These are phyloP conservation scores for Hypoxylon sp. DNA, from an alignment of 2,329 filamentous ascomycete species.

Conservation along the genomic window DNA sequence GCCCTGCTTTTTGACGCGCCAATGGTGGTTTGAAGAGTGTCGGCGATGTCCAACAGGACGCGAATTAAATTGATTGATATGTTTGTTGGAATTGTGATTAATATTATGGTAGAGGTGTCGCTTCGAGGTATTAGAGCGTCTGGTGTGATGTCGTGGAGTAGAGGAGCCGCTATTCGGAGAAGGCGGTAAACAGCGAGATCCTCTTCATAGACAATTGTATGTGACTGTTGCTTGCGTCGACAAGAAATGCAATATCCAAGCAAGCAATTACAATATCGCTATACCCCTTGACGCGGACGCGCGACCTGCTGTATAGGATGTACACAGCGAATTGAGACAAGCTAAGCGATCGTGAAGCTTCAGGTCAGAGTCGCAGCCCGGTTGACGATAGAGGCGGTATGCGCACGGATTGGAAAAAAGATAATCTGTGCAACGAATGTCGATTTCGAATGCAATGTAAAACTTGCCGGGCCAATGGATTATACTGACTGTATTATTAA, in stretches of 20 bases:
- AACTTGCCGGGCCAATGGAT: slow-evolving; percentile 35
- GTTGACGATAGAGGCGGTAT: slow-evolving; percentile 15
- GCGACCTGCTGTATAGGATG: not conserved
- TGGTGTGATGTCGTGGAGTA: not conserved
- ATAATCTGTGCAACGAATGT: slow-evolving; percentile 22
- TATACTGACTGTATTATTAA: slow-evolving; percentile 36
- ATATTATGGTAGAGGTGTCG: not conserved
- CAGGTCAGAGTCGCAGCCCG: slow-evolving; percentile 11
- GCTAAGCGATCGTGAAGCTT: slow-evolving; percentile 23
- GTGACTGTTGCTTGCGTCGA: slow-evolving; percentile 25
- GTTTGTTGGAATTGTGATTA: slow-evolving; percentile 5
- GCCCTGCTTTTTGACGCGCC: slow-evolving; percentile 31
- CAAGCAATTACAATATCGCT: slow-evolving; percentile 19
- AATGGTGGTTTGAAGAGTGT: slow-evolving; percentile 4
- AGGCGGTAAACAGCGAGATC: slow-evolving; percentile 1
- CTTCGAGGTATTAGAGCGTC: slow-evolving; percentile 21
- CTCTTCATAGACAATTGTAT: slow-evolving; percentile 22
- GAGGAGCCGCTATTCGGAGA: slow-evolving; percentile 8
- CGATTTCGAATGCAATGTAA: slow-evolving; percentile 23
- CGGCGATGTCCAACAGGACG: not conserved
- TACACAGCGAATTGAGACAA: slow-evolving; percentile 4
- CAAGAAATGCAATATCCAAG: slow-evolving; percentile 42
- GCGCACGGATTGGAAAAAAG: slow-evolving; percentile 21
- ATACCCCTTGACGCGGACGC: slow-evolving; percentile 17
- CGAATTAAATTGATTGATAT: not conserved